A percentile compares a stretch with the other conserved stretches of the same genome.
These are phyloP conservation scores for Fusarium sacchari DNA, from an alignment of 2,329 filamentous ascomycete genomes.

Conservation along the genomic window DNA sequence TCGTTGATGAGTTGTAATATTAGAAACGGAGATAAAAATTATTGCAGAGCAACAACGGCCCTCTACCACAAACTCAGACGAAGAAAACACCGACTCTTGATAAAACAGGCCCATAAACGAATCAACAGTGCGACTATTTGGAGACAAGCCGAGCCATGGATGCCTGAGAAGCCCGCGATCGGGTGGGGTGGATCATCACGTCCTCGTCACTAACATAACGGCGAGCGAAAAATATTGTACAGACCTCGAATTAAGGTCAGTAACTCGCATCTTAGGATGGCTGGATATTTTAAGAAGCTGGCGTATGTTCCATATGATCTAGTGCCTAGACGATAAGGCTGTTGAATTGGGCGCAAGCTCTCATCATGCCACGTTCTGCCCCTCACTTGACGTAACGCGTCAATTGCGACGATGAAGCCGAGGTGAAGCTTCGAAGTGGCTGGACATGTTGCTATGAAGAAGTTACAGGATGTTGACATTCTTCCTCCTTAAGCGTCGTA, in stretches of 20 bases:
- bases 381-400: conserved; percentile 37
- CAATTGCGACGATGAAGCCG: neutral
- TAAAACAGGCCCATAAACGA: neutral
- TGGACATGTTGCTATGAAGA: neutral
- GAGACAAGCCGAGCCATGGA: neutral
- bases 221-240: neutral
- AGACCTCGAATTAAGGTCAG: too few species aligned
- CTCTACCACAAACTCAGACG: too few species aligned
- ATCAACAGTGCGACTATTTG: neutral
- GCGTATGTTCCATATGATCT: neutral
- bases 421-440: neutral
- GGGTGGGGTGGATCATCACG: neutral
- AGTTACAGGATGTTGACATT: too few species aligned
- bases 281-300: too few species aligned
- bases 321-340: neutral
- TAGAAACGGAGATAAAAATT: neutral
- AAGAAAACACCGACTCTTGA: too few species aligned
- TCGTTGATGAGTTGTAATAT: neutral
- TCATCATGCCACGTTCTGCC: conserved; percentile 22
- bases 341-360: neutral
- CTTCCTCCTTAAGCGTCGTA: too few species aligned
- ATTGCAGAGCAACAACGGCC: too few species aligned
- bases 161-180: neutral
- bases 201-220: neutral
- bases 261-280: neutral